Base-by-base conservation (phyloP, 305 asterid species). In the Fraxinus latifolia region DNA sequence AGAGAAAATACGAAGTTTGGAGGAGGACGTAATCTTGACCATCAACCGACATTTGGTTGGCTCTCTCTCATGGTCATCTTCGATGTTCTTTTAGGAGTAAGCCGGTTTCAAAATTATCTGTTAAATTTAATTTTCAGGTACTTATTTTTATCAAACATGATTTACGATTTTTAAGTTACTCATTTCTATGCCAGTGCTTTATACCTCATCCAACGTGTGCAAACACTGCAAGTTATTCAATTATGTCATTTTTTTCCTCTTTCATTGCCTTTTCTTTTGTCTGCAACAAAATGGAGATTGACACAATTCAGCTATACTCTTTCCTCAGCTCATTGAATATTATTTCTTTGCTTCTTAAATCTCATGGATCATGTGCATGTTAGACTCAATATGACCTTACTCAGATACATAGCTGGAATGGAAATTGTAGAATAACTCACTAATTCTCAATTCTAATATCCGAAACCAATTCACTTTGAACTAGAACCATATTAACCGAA, bases 281-380 rank as follows among this genome's bases (percentile, higher is more conserved):
- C 76, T 70, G 39, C 23, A 70, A 29, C 39, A 68, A 29, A 29
- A 68, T 68, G 39, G 74, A 68, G 74, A 68, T 68, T 68, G 74
- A 31, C 74, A 68, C 32, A 68, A 29, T 65, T 62, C 74, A 68
- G 9, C 36, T 9, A 8, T 23, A 47, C 4, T 62, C 27, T 5
- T 62, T 62, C 31, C 8, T 62, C 71, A 23, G 3, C 33, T 9
- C 33, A 62, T 7, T 23, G 32, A 23, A 8, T 8, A 23, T 25
- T 62, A 23, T 62, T 55, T 55, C 67, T 55, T 55, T 55, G 7
- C 67, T 55, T 9, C 12, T 55, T 27, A 17, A 17, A 19, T 55
- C 29, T 55, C 67, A 55, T 55, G 67, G 67, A 17, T 55, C 67
- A 5, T 5, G 25, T 17, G 62, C 23, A 50, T 15, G 62, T 50